Conservation (phyloP, 164 flowering plant genomes). For the Sedum album region DNA sequence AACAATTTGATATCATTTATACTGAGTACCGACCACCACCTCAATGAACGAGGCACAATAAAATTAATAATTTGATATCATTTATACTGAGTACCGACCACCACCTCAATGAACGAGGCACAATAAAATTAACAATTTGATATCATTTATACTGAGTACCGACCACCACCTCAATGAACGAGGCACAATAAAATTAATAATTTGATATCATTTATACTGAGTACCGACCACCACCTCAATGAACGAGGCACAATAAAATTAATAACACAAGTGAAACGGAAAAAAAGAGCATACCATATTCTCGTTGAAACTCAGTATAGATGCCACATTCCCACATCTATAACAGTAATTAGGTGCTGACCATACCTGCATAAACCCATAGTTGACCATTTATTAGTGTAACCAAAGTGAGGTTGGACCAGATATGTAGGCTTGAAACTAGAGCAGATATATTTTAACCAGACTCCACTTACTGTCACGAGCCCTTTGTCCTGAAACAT, state of each 20-base stretch:
- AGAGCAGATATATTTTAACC: background rate
- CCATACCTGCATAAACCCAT: constrained; percentile 67
- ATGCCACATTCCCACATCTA: constrained; percentile 98
- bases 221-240: too few species aligned
- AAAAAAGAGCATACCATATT: constrained; percentile 29
- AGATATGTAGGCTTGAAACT: background rate
- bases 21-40: too few species aligned
- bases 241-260: background rate
- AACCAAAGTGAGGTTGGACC: background rate
- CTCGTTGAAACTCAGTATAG: constrained; percentile 93
- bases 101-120: too few species aligned
- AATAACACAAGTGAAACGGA: background rate
- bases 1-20: too few species aligned
- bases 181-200: too few species aligned
- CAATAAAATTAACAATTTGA: too few species aligned
- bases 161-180: too few species aligned
- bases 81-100: too few species aligned
- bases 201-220: too few species aligned
- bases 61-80: too few species aligned
- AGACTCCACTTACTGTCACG: constrained; percentile 63
- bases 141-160: too few species aligned
- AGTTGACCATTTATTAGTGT: background rate
- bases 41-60: too few species aligned
- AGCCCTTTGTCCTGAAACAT: constrained; percentile 99
- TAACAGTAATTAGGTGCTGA: constrained; percentile 97